Percentiles rank a stretch among this genome's conserved stretches.
phyloP scores from a whole-genome alignment of 1,284 basidiomycete species.

The Cryptococcus amylolentus region DNA sequence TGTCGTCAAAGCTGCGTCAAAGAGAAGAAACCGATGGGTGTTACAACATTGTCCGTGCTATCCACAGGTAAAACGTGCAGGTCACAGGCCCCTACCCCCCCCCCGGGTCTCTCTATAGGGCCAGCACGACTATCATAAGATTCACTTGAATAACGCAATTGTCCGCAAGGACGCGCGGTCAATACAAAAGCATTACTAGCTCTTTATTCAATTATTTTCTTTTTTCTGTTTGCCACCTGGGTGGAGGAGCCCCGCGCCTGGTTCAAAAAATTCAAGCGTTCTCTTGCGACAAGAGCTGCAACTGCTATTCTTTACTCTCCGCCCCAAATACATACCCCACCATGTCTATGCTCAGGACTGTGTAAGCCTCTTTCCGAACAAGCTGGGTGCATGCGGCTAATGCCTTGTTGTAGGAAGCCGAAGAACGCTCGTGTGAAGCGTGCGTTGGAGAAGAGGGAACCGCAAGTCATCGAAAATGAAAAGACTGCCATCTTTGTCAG shows the following conservation, averaged over 20 bases:
- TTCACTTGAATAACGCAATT: neutral
- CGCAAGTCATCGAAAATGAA: conserved; percentile 84
- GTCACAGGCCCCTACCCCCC: no score
- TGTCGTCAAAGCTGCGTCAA: no score
- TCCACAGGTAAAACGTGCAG: no score
- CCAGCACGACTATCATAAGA: neutral
- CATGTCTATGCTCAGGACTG: conserved; percentile 49
- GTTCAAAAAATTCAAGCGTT: neutral
- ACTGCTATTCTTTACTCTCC: neutral
- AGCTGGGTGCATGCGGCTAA: neutral
- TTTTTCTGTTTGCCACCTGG: neutral
- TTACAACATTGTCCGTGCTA: no score
- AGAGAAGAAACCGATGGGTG: no score
- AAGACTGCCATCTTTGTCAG: conserved; percentile 83
- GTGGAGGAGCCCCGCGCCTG: neutral
- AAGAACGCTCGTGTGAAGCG: conserved; percentile 98
- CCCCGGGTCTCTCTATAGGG: neutral
- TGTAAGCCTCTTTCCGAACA: conserved; percentile 25
- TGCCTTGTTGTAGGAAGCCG: conserved; percentile 66
- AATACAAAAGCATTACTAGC: neutral
- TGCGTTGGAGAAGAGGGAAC: conserved; percentile 77
- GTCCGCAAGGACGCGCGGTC: neutral
- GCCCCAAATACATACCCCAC: conserved; percentile 9
- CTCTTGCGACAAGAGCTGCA: neutral
- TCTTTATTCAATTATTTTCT: neutral